A percentile compares a stretch with the other conserved stretches of the same genome.
Conservation (phyloP, 2,329 filamentous ascomycete species). For the Colletotrichum tropicicola region DNA sequence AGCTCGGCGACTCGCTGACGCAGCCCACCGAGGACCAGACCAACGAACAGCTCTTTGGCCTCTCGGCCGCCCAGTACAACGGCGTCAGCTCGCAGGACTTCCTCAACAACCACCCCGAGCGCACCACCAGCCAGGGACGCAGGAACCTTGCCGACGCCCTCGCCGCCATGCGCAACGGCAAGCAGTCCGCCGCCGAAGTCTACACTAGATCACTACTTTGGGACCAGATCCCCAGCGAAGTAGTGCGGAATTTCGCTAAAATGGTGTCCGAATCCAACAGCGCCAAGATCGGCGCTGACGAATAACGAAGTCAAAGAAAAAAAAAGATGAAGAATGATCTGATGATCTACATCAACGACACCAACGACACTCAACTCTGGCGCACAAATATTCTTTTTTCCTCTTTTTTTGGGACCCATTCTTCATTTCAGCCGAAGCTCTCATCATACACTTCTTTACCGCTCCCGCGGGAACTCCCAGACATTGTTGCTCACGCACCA, state of each 20-base stretch:
- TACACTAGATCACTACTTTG: constrained; percentile 93
- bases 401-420: constrained; percentile 23
- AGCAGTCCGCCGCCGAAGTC: constrained; percentile 83
- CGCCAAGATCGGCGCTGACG: constrained; percentile 47
- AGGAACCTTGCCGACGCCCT: constrained; percentile 84
- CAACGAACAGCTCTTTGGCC: constrained; percentile 86
- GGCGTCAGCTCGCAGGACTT: constrained; percentile 82
- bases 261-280: constrained; percentile 82
- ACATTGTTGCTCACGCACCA: constrained; percentile 60
- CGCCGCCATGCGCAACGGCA: constrained; percentile 78
- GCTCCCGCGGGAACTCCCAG: constrained; percentile 45
- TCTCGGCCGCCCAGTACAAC: constrained; percentile 90
- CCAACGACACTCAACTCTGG: constrained; percentile 28
- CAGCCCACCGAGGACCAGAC: constrained; percentile 85
- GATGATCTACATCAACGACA: constrained; percentile 17
- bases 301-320: constrained; percentile 44
- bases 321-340: constrained; percentile 20
- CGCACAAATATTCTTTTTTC: constrained; percentile 27
- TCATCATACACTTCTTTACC: constrained; percentile 39
- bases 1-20: constrained; percentile 74
- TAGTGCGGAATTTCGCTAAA: constrained; percentile 91
- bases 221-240: constrained; percentile 92
- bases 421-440: constrained; percentile 27
- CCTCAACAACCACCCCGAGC: constrained; percentile 64
- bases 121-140: constrained; percentile 68